Evolutionary conservation across 208 protist species (phyloP).

Genomic region (Leptomonas seymouri): DNA sequence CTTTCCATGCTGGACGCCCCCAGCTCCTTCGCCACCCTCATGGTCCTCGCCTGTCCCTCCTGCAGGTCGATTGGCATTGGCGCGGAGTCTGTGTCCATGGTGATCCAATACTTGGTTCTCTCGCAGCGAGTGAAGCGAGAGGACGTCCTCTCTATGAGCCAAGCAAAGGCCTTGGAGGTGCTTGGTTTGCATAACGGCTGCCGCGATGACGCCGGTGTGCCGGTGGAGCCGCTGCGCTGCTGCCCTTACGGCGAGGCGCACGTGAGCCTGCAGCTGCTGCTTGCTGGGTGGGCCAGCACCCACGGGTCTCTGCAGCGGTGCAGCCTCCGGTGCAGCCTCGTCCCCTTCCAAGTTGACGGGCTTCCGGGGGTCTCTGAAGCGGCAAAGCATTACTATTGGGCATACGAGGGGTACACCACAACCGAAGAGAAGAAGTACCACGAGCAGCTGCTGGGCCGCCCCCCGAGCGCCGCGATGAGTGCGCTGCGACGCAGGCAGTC

Average conservation of each 20-base stretch:
- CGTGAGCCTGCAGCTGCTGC: conserved; percentile 15
- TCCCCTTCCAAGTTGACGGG: conserved; percentile 4
- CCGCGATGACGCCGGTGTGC: background rate
- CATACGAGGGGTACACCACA: background rate
- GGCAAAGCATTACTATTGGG: conserved; percentile 8
- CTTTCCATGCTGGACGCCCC: conserved; percentile 12
- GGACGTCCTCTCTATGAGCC: conserved; percentile 3
- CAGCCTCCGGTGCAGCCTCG: conserved; percentile 4
- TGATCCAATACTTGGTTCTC: conserved; percentile 29
- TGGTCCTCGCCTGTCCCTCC: conserved; percentile 40
- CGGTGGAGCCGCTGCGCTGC: conserved; percentile 12
- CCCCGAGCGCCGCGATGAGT: background rate
- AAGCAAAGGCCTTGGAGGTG: conserved; percentile 1
- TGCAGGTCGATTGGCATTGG: conserved; percentile 31
- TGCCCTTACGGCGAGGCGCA: conserved; percentile 33
- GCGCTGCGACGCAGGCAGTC: background rate
- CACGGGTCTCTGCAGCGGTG: background rate
- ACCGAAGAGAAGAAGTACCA: background rate
- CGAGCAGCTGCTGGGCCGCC: background rate
- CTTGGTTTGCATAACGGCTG: conserved; percentile 20
- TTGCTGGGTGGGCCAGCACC: background rate
- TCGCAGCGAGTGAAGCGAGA: conserved; percentile 21
- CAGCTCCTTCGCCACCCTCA: conserved; percentile 13
- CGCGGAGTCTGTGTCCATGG: background rate
- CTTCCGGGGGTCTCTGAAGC: conserved; percentile 15